Evolutionary conservation across 345 rosid genomes (phyloP).

Genomic region (Brassica nigra): DNA sequence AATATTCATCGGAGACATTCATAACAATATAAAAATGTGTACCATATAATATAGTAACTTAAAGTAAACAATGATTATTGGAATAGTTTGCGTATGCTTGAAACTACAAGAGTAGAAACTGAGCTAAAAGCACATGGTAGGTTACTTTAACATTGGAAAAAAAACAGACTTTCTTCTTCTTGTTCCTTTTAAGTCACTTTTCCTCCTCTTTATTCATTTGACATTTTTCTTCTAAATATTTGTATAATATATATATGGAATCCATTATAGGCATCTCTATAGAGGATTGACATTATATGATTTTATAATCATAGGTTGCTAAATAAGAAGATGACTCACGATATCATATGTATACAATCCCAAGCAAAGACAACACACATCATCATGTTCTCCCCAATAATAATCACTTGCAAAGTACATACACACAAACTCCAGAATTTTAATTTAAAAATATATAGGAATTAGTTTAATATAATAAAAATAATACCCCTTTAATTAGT

Average conservation of each 20-base stretch:
- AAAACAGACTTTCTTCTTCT: constrained; percentile 34
- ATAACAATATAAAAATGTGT: not conserved
- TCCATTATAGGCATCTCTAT: constrained; percentile 18
- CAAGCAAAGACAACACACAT: constrained; percentile 47
- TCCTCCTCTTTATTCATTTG: constrained; percentile 37
- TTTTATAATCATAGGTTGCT: constrained; percentile 30
- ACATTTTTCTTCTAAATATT: constrained; percentile 21
- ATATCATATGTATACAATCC: constrained; percentile 38
- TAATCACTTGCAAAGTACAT: constrained; percentile 35
- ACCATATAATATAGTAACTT: not conserved
- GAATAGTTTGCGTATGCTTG: constrained; percentile 38
- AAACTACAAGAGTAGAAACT: constrained; percentile 40
- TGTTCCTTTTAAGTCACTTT: constrained; percentile 43
- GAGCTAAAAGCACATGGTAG: constrained; percentile 44
- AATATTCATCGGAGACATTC: not conserved
- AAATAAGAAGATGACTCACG: constrained; percentile 23
- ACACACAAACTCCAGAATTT: constrained; percentile 26
- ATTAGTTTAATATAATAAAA: constrained; percentile 3
- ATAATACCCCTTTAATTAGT: constrained; percentile 31
- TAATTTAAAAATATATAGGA: not conserved
- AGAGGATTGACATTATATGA: constrained; percentile 20
- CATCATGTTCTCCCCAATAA: constrained; percentile 41
- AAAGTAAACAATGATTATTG: constrained; percentile 18
- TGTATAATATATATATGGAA: constrained; percentile 14
- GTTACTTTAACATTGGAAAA: constrained; percentile 40